Conservation (phyloP, 768 basidiomycete genomes). For the Tylopilus intermedius region DNA sequence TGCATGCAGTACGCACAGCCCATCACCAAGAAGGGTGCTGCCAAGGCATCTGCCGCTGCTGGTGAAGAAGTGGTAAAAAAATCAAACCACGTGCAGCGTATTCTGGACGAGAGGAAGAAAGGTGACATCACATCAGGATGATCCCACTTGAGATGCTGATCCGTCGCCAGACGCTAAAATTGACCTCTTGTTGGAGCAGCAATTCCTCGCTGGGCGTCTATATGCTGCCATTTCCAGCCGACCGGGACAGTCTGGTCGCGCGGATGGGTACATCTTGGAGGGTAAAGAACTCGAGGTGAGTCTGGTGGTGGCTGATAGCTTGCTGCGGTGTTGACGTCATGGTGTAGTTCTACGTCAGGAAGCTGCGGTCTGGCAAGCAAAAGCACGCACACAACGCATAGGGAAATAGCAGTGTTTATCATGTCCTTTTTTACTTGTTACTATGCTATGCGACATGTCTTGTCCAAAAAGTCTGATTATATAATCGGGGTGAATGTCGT, state of each 20-base stretch:
- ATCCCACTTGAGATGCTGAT: constrained; percentile 16
- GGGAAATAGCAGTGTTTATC: neutral
- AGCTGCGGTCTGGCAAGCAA: constrained; percentile 89
- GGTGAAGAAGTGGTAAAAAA: constrained; percentile 64
- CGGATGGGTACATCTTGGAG: constrained; percentile 96
- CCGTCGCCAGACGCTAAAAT: constrained; percentile 71
- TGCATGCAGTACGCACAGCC: constrained; percentile 82
- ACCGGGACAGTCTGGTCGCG: constrained; percentile 94
- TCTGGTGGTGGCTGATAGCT: neutral
- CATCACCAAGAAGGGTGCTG: constrained; percentile 75
- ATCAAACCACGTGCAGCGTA: constrained; percentile 88
- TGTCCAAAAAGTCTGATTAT: constrained; percentile 11
- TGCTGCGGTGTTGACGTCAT: constrained; percentile 21
- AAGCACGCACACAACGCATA: constrained; percentile 71
- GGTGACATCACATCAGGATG: constrained; percentile 40
- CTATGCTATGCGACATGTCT: constrained; percentile 4
- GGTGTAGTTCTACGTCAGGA: constrained; percentile 86
- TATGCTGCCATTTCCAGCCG: constrained; percentile 91
- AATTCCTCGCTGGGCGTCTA: constrained; percentile 92
- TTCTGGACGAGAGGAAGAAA: constrained; percentile 86
- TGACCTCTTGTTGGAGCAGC: constrained; percentile 81
- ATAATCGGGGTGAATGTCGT: constrained; percentile 26
- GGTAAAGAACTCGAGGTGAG: constrained; percentile 96
- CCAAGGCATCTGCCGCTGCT: constrained; percentile 50
- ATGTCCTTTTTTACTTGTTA: neutral